A percentile compares a stretch with the other conserved stretches of the same genome.
Evolutionary conservation across 257 asterid genomes (phyloP).

Genomic region (Plantago major): DNA sequence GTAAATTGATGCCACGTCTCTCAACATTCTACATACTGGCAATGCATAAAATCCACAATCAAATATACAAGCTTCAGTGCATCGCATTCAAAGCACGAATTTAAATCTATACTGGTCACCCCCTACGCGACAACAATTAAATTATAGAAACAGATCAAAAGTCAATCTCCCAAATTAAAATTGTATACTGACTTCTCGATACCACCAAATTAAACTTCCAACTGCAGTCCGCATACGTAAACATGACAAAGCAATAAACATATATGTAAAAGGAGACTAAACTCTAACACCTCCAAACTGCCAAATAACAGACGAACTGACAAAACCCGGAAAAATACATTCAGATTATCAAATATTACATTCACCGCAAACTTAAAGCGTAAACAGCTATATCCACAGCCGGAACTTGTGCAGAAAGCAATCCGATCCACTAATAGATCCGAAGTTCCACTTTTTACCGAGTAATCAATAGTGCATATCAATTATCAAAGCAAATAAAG

Average conservation of each 20-base stretch:
- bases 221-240: not conserved
- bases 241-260: not conserved
- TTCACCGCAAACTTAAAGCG: not conserved
- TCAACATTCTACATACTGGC: not conserved
- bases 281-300: not conserved
- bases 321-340: constrained; percentile 1
- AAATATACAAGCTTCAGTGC: not conserved
- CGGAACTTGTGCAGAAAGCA: not conserved
- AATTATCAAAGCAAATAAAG: constrained; percentile 7
- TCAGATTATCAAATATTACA: not conserved
- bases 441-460: not conserved
- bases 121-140: no score
- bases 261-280: not conserved
- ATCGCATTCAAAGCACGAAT: not conserved
- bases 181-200: not conserved
- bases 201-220: not conserved
- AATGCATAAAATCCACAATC: not conserved
- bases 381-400: not conserved
- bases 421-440: constrained; percentile 12
- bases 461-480: not conserved
- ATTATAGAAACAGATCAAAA: constrained; percentile 16
- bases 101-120: no score
- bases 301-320: not conserved
- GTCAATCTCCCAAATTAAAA: not conserved
- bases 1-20: not conserved